Evolutionary conservation across 768 basidiomycete species (phyloP).

Genomic region (Stropharia rugosoannulata): DNA sequence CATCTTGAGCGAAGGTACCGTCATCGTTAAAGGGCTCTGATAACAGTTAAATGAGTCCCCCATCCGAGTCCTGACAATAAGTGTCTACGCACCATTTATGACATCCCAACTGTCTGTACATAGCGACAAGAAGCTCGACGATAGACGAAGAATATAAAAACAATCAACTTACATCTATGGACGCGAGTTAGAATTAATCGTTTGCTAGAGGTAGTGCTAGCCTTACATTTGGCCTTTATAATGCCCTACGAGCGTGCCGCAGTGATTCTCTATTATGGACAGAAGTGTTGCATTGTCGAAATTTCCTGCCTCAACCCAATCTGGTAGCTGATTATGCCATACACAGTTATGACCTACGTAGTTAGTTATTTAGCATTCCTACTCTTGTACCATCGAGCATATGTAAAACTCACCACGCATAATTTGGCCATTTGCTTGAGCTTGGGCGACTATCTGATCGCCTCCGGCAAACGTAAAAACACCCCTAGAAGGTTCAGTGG

Average conservation of each 20-base stretch:
- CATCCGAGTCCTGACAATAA: slow-evolving; percentile 2
- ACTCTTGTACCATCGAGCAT: background rate
- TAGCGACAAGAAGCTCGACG: background rate
- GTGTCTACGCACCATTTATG: slow-evolving; percentile 9
- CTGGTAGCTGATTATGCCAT: slow-evolving; percentile 53
- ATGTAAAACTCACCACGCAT: slow-evolving; percentile 34
- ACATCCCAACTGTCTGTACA: slow-evolving; percentile 13
- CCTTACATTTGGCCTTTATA: slow-evolving; percentile 52
- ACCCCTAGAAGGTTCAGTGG: slow-evolving; percentile 48
- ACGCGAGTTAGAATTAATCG: background rate
- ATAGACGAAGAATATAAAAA: background rate
- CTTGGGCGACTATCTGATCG: slow-evolving; percentile 43
- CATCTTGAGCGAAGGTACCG: slow-evolving; percentile 49
- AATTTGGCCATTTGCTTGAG: slow-evolving; percentile 44
- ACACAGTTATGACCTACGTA: slow-evolving; percentile 40
- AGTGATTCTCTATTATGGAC: slow-evolving; percentile 47
- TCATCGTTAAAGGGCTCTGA: slow-evolving; percentile 61
- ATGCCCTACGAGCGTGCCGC: slow-evolving; percentile 48
- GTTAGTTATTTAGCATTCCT: background rate
- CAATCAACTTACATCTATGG: slow-evolving; percentile 5
- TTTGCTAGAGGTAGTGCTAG: background rate
- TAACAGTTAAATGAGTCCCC: background rate
- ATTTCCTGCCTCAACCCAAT: slow-evolving; percentile 43
- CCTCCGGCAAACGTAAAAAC: slow-evolving; percentile 44
- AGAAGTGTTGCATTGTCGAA: slow-evolving; percentile 42